Evolutionary conservation across 2,329 filamentous ascomycete genomes (phyloP).

Genomic region (Periglandula ipomoeae): DNA sequence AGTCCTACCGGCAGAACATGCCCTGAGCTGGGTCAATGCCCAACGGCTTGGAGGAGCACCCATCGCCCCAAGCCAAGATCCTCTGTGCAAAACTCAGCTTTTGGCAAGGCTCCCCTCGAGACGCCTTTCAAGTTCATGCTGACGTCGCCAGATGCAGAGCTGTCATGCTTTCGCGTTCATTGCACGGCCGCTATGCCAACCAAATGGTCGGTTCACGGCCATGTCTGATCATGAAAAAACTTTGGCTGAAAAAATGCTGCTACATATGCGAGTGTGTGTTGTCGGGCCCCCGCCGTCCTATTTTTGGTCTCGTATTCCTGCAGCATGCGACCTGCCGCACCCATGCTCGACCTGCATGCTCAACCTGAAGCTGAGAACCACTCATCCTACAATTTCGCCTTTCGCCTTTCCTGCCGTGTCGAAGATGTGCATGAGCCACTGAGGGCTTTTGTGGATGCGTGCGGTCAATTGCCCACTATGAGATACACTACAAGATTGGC

Average conservation of each 20-base stretch:
- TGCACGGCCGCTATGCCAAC: too few species aligned
- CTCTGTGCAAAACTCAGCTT: neutral
- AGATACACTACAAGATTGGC: too few species aligned
- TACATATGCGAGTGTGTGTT: neutral
- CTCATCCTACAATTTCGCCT: neutral
- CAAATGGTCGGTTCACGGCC: too few species aligned
- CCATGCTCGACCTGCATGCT: constrained; percentile 1
- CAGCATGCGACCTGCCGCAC: constrained; percentile 2
- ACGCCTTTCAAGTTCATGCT: too few species aligned
- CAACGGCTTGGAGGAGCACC: too few species aligned
- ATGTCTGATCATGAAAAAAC: neutral
- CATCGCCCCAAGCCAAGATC: neutral
- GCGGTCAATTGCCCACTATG: too few species aligned
- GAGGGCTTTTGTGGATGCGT: neutral
- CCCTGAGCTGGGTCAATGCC: too few species aligned
- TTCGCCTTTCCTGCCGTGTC: neutral
- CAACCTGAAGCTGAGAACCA: constrained; percentile 6
- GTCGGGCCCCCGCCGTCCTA: neutral
- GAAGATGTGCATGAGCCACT: neutral
- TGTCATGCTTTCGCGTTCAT: neutral
- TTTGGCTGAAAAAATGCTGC: neutral
- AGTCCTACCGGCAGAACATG: too few species aligned
- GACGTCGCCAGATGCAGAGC: neutral
- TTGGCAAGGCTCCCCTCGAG: too few species aligned
- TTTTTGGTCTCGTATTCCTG: constrained; percentile 11